phyloP scores from a whole-genome alignment of 2,329 filamentous ascomycete genomes.

The Fusarium lyarnte region DNA sequence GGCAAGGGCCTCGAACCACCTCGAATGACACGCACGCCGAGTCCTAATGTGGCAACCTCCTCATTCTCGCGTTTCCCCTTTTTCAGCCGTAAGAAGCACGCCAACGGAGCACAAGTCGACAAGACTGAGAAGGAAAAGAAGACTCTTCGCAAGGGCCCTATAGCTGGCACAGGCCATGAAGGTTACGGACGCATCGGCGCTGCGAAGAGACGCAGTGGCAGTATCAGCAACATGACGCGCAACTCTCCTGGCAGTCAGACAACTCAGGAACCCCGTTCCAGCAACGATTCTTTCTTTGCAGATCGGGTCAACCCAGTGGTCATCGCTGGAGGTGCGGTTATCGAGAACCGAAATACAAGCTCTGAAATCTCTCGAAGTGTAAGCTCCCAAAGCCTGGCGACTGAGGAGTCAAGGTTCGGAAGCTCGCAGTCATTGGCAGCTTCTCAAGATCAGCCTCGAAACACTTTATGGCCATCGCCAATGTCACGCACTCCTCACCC shows the following conservation, averaged over 20 bases:
- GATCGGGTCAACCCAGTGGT: slow-evolving; percentile 73
- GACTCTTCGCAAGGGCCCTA: slow-evolving; percentile 75
- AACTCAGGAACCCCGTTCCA: slow-evolving; percentile 62
- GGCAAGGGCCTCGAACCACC: slow-evolving; percentile 28
- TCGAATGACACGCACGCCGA: slow-evolving; percentile 56
- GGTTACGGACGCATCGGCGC: slow-evolving; percentile 76
- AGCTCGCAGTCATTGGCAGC: slow-evolving; percentile 54
- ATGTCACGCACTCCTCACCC: slow-evolving; percentile 52
- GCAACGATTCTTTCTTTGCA: slow-evolving; percentile 65
- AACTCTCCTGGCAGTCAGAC: slow-evolving; percentile 56
- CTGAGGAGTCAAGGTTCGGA: slow-evolving; percentile 50
- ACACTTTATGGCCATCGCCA: slow-evolving; percentile 64
- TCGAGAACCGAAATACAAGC: slow-evolving; percentile 68
- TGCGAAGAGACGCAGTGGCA: slow-evolving; percentile 70
- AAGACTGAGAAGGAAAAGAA: slow-evolving; percentile 59
- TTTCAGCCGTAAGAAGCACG: slow-evolving; percentile 77
- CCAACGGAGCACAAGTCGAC: slow-evolving; percentile 59
- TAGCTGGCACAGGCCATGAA: slow-evolving; percentile 94
- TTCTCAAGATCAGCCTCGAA: slow-evolving; percentile 53
- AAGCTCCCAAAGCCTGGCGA: slow-evolving; percentile 59
- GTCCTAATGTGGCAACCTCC: slow-evolving; percentile 63
- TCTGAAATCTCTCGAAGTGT: slow-evolving; percentile 59
- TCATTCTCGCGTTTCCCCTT: slow-evolving; percentile 78
- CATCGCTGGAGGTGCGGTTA: slow-evolving; percentile 70
- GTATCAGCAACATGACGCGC: slow-evolving; percentile 59